Evolutionary conservation across 2,329 filamentous ascomycete genomes (phyloP).

Genomic region (Byssothecium circinans): DNA sequence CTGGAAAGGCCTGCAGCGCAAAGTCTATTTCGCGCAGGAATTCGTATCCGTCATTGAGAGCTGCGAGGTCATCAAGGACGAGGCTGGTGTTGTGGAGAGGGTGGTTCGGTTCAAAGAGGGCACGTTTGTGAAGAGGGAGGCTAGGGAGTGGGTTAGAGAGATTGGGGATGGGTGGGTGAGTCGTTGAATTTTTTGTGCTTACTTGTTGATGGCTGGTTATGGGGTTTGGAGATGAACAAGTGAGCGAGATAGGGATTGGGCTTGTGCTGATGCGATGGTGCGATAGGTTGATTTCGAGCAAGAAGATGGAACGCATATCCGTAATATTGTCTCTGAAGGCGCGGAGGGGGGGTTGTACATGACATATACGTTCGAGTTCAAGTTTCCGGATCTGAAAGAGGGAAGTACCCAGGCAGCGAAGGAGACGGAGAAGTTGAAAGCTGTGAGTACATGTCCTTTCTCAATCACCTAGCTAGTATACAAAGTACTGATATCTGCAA

Average conservation of each 20-base stretch:
- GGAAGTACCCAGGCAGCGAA: constrained; percentile 39
- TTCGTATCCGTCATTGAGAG: constrained; percentile 49
- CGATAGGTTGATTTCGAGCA: constrained; percentile 54
- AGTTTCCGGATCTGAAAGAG: constrained; percentile 37
- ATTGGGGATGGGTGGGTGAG: constrained; percentile 45
- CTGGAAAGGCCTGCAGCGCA: constrained; percentile 51
- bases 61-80: constrained; percentile 47
- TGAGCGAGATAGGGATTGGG: no score
- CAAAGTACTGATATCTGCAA: no score
- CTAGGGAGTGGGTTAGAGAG: constrained; percentile 44
- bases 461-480: no score
- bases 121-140: constrained; percentile 26
- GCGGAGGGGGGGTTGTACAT: constrained; percentile 45
- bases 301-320: constrained; percentile 46
- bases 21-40: constrained; percentile 50
- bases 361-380: constrained; percentile 53
- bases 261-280: no score
- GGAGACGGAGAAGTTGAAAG: constrained; percentile 27
- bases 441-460: no score
- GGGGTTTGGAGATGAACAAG: not conserved
- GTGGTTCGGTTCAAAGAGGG: constrained; percentile 46
- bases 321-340: constrained; percentile 49
- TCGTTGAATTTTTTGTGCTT: not conserved
- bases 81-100: constrained; percentile 38
- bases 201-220: not conserved